Conservation (phyloP, 805 yeast species). For the Candida lessepsii region DNA sequence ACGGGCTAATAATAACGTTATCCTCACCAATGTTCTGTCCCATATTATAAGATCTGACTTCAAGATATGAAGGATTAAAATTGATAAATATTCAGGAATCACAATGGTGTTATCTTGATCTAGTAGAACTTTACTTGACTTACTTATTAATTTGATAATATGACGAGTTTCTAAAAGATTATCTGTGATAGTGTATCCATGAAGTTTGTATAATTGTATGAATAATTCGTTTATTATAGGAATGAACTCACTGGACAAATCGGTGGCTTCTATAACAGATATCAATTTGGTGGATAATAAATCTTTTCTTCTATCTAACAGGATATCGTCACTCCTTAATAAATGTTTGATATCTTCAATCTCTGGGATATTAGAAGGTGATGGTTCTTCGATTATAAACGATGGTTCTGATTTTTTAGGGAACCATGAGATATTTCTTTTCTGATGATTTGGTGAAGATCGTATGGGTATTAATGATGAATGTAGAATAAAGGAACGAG, state of each 20-base stretch:
- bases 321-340: slow-evolving; percentile 11
- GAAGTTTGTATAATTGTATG: slow-evolving; percentile 14
- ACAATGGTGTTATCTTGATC: slow-evolving; percentile 4
- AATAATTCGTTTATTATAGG: slow-evolving; percentile 9
- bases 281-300: slow-evolving; percentile 7
- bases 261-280: slow-evolving; percentile 6
- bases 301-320: background rate
- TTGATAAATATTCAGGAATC: slow-evolving; percentile 31
- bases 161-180: background rate
- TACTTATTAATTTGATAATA: background rate
- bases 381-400: slow-evolving; percentile 14
- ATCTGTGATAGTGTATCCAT: slow-evolving; percentile 13
- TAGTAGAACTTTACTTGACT: slow-evolving; percentile 9
- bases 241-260: slow-evolving; percentile 6
- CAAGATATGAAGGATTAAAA: slow-evolving; percentile 22
- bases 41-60: slow-evolving; percentile 16
- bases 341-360: slow-evolving; percentile 13
- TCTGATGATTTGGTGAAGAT: too few species aligned
- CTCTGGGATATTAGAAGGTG: background rate
- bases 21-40: slow-evolving; percentile 21
- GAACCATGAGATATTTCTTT: background rate
- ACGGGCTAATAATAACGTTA: slow-evolving; percentile 28
- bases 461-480: background rate
- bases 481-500: too few species aligned
- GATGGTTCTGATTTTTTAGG: background rate